Percentiles rank a stretch among this genome's conserved stretches.
phyloP scores from a whole-genome alignment of 305 asterid species.

The Rubia occidens region DNA sequence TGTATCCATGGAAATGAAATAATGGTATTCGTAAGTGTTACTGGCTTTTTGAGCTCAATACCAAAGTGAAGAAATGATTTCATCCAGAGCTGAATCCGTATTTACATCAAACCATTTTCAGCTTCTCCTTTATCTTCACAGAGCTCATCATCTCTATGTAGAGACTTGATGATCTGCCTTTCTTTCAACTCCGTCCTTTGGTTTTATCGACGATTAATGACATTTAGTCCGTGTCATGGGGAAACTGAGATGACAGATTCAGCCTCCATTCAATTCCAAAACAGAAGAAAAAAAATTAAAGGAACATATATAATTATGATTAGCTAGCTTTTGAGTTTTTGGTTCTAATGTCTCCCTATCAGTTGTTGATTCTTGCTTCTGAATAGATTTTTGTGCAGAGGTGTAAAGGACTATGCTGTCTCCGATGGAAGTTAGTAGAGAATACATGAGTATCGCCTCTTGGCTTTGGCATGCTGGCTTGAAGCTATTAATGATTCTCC shows the following conservation, averaged over 20 bases:
- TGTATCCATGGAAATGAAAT: background rate
- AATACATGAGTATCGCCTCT: conserved; percentile 19
- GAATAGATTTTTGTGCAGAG: background rate
- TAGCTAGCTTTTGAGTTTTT: background rate
- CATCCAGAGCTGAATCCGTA: background rate
- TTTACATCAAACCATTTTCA: background rate
- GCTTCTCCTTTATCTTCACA: background rate
- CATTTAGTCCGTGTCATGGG: background rate
- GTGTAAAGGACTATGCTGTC: conserved; percentile 12
- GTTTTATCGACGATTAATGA: background rate
- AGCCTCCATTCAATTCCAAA: no score
- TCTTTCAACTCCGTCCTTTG: background rate
- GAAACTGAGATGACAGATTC: background rate
- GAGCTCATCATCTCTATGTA: background rate
- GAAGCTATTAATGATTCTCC: conserved; percentile 29
- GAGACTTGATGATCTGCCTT: background rate
- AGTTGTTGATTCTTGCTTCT: conserved; percentile 4
- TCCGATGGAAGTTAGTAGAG: conserved; percentile 17
- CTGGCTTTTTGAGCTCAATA: background rate
- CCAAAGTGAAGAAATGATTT: conserved; percentile 10
- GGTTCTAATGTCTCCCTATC: background rate
- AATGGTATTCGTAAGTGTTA: background rate
- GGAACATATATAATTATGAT: no score
- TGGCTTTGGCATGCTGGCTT: conserved; percentile 16
- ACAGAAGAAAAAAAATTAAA: no score